phyloP scores from a whole-genome alignment of 257 asterid genomes.

The Galeopsis tetrahit region DNA sequence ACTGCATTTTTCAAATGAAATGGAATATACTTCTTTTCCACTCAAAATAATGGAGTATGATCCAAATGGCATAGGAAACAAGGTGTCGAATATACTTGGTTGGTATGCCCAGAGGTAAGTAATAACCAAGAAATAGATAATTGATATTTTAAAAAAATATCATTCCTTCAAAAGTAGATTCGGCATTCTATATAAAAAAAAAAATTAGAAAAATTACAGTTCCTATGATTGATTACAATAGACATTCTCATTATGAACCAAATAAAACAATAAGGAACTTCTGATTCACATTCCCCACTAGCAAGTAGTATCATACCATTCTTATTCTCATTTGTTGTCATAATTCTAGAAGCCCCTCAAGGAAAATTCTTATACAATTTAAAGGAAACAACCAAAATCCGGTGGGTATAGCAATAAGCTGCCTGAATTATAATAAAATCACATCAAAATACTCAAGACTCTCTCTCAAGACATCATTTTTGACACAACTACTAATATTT shows the following conservation, averaged over 20 bases:
- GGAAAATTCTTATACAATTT: neutral
- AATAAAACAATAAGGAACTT: neutral
- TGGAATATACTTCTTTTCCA: neutral
- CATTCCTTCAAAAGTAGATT: neutral
- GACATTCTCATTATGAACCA: neutral
- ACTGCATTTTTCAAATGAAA: too few relatives aligned
- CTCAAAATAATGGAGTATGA: neutral
- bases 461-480: conserved; percentile 24
- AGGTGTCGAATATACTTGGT: neutral
- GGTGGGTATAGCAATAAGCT: conserved; percentile 10
- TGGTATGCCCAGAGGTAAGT: neutral
- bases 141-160: neutral
- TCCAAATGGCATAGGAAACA: conserved; percentile 9
- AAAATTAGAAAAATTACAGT: too few relatives aligned
- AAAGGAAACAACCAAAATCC: conserved; percentile 25
- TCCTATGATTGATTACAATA: too few relatives aligned
- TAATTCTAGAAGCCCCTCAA: neutral
- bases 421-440: conserved; percentile 20
- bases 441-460: conserved; percentile 7
- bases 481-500: conserved; percentile 17
- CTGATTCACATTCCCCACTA: neutral
- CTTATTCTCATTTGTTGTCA: conserved; percentile 4
- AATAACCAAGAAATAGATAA: too few relatives aligned
- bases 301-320: neutral
- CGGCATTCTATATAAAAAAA: too few relatives aligned